These are phyloP conservation scores for Pedinophyceae sp. DNA, from an alignment of 139 green algal species.

Conservation along the genomic window DNA sequence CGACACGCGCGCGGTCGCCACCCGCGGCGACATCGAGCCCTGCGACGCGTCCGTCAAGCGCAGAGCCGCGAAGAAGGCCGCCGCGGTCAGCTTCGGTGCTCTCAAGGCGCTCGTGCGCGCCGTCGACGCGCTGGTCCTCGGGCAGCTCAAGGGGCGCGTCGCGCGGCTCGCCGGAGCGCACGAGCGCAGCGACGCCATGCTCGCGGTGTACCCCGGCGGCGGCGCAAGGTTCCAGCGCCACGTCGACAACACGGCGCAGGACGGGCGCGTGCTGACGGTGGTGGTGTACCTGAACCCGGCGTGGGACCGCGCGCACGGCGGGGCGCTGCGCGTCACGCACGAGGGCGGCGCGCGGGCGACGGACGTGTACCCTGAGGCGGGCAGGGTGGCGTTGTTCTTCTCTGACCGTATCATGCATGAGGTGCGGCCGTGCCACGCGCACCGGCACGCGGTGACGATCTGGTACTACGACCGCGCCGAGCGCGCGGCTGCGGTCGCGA, in stretches of 20 bases:
- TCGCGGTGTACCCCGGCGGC: slow-evolving; percentile 24
- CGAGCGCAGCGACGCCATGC: slow-evolving; percentile 20
- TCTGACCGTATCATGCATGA: slow-evolving; percentile 24
- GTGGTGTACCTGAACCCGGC: slow-evolving; percentile 32
- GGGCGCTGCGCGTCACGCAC: slow-evolving; percentile 18
- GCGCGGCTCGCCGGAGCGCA: slow-evolving; percentile 9
- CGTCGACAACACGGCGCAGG: slow-evolving; percentile 32
- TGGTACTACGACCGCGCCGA: slow-evolving; percentile 32
- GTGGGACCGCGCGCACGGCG: slow-evolving; percentile 15
- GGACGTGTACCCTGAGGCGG: slow-evolving; percentile 20
- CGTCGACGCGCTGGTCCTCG: slow-evolving; percentile 26
- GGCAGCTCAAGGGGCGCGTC: slow-evolving; percentile 10
- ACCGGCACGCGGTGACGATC: slow-evolving; percentile 24
- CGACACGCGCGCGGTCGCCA: background rate
- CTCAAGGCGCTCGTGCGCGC: slow-evolving; percentile 6
- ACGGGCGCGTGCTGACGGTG: slow-evolving; percentile 29
- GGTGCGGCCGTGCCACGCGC: slow-evolving; percentile 12
- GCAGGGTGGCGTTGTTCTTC: slow-evolving; percentile 28
- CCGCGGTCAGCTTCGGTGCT: slow-evolving; percentile 3
- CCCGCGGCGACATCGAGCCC: background rate
- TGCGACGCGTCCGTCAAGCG: background rate
- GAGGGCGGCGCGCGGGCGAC: slow-evolving; percentile 1
- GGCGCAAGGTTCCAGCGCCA: slow-evolving; percentile 24
- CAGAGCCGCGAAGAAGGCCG: too few species aligned
- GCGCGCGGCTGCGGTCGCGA: slow-evolving; percentile 15